Conservation (phyloP, 768 basidiomycete genomes). For the Leccinum uliginosum region DNA sequence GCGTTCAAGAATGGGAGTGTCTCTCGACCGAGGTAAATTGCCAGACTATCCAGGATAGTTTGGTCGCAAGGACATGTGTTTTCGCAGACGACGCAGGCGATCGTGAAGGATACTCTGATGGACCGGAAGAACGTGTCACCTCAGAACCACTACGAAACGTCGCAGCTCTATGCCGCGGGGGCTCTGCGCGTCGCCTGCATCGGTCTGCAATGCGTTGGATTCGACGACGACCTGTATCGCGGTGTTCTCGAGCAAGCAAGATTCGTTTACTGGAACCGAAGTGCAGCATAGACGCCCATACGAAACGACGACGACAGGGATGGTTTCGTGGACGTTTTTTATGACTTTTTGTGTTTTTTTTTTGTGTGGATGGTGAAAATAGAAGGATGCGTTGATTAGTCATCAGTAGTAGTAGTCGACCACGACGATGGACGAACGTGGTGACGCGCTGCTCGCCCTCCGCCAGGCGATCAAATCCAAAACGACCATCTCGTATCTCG, state of each 20-base stretch:
- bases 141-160: slow-evolving; percentile 70
- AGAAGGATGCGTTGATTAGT: neutral
- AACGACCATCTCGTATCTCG: slow-evolving; percentile 44
- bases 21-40: slow-evolving; percentile 55
- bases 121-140: slow-evolving; percentile 74
- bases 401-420: neutral
- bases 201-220: slow-evolving; percentile 72
- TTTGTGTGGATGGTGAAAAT: neutral
- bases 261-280: slow-evolving; percentile 22
- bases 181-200: slow-evolving; percentile 72
- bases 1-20: slow-evolving; percentile 63
- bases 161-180: slow-evolving; percentile 67
- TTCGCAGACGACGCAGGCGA: slow-evolving; percentile 54
- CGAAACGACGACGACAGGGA: neutral
- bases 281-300: slow-evolving; percentile 12
- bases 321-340: neutral
- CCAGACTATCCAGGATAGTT: neutral
- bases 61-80: slow-evolving; percentile 7
- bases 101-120: slow-evolving; percentile 69
- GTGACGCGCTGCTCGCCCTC: slow-evolving; percentile 50
- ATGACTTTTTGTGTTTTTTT: neutral
- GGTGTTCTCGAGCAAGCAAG: slow-evolving; percentile 62
- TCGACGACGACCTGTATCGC: slow-evolving; percentile 63
- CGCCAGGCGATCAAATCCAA: slow-evolving; percentile 60
- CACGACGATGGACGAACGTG: neutral